These are phyloP conservation scores for Fusarium domesticum DNA, from an alignment of 2,329 filamentous ascomycete genomes.

Conservation along the genomic window DNA sequence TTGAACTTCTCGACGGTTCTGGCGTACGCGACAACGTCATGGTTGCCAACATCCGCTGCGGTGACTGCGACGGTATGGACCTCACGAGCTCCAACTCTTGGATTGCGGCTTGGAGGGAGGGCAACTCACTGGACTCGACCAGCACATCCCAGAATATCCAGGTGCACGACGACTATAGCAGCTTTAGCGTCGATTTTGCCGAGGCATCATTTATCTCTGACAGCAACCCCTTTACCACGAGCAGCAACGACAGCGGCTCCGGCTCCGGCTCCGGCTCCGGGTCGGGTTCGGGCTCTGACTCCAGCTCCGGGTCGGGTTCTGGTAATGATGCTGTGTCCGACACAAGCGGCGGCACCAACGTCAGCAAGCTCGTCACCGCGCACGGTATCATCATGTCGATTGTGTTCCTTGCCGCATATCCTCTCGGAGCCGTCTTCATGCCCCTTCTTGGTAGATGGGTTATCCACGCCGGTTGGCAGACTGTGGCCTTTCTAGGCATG, in stretches of 20 bases:
- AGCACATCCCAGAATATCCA: conserved; percentile 39
- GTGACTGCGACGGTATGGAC: conserved; percentile 49
- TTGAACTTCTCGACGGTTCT: conserved; percentile 57
- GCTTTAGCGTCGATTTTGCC: conserved; percentile 49
- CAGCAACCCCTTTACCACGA: conserved; percentile 49
- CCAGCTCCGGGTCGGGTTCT: conserved; percentile 7
- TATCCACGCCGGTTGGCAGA: conserved; percentile 57
- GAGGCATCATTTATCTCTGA: conserved; percentile 46
- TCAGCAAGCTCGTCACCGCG: conserved; percentile 35
- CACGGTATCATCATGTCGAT: conserved; percentile 62
- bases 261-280: conserved; percentile 2
- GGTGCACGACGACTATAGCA: conserved; percentile 44
- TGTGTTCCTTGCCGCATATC: conserved; percentile 57
- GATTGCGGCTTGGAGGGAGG: conserved; percentile 55
- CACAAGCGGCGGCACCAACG: conserved; percentile 14
- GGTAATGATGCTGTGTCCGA: conserved; percentile 12
- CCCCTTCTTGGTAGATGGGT: conserved; percentile 56
- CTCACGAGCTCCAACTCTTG: conserved; percentile 44
- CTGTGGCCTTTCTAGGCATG: conserved; percentile 53
- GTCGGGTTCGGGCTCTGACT: conserved; percentile 3
- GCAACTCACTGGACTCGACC: conserved; percentile 44
- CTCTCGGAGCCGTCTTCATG: conserved; percentile 59
- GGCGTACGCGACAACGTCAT: conserved; percentile 52
- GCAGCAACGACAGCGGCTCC: conserved; percentile 6
- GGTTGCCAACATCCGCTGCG: conserved; percentile 58